phyloP scores from a whole-genome alignment of 148 eudicot genomes.

The Rhododendron ferrugineum region DNA sequence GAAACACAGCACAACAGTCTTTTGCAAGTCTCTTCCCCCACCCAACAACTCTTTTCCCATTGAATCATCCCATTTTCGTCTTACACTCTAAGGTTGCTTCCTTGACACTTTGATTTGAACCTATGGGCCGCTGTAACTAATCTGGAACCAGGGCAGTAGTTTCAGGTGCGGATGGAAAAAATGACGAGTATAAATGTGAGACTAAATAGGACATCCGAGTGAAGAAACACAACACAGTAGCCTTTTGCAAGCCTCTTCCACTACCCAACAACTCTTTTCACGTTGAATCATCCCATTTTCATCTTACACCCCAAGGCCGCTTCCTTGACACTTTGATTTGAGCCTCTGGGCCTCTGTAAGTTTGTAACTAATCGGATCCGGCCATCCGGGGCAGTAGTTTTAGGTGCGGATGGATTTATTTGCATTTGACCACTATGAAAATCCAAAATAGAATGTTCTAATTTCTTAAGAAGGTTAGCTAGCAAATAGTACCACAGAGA shows the following conservation, averaged over 20 bases:
- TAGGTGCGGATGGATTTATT: neutral
- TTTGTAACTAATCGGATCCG: neutral
- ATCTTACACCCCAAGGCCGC: neutral
- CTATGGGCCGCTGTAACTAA: neutral
- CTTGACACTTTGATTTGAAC: neutral
- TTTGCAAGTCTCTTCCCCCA: neutral
- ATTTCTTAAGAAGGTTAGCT: neutral
- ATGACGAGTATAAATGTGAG: neutral
- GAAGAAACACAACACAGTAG: neutral
- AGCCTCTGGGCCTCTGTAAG: neutral
- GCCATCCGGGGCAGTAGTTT: neutral
- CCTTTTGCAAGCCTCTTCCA: neutral
- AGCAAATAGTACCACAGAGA: neutral
- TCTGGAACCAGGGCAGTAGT: neutral
- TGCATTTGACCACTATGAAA: neutral
- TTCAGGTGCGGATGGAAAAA: neutral
- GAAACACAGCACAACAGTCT: neutral
- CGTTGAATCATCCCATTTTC: neutral
- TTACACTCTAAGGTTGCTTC: neutral
- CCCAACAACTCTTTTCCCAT: neutral
- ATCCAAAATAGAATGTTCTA: neutral
- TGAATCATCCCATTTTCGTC: neutral
- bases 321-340: neutral
- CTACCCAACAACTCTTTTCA: neutral
- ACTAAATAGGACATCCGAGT: neutral